A percentile compares a stretch with the other conserved stretches of the same genome.
Evolutionary conservation across 1,139 yeast genomes (phyloP).

Genomic region (Suhomyces bokatorum): DNA sequence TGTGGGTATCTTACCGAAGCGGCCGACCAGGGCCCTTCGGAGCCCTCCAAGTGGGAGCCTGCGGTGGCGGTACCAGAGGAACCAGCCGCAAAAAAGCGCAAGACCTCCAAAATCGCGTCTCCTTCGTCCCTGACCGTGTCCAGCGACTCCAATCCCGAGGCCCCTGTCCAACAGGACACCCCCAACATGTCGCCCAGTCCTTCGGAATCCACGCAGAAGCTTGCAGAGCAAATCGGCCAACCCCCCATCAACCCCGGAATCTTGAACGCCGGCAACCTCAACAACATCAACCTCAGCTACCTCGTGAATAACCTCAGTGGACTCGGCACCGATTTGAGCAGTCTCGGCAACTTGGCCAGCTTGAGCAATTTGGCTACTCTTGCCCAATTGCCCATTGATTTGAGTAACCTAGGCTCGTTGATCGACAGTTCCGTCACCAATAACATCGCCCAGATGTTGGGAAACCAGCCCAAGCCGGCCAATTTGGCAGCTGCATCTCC

Average conservation of each 20-base stretch:
- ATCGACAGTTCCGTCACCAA: constrained; percentile 19
- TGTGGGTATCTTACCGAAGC: constrained; percentile 53
- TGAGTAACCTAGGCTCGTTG: constrained; percentile 37
- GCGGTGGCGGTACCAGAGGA: constrained; percentile 1
- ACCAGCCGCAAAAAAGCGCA: constrained; percentile 12
- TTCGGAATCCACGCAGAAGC: constrained; percentile 1
- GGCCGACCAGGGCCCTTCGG: constrained; percentile 20
- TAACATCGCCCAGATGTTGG: constrained; percentile 7
- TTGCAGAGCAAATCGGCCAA: not conserved
- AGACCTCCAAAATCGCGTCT: constrained; percentile 3
- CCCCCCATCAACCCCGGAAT: constrained; percentile 15
- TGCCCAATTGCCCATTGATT: constrained; percentile 47
- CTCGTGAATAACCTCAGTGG: constrained; percentile 46
- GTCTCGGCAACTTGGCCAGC: constrained; percentile 42
- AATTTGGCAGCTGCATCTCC: not conserved
- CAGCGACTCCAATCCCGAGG: constrained; percentile 7
- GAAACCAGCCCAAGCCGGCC: not conserved
- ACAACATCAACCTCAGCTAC: constrained; percentile 46
- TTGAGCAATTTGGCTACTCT: constrained; percentile 44
- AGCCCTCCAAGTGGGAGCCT: constrained; percentile 7
- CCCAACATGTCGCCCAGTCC: constrained; percentile 19
- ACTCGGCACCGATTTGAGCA: constrained; percentile 34
- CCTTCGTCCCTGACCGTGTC: constrained; percentile 8
- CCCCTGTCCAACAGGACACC: constrained; percentile 15
- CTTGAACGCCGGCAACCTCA: constrained; percentile 46